phyloP scores from a whole-genome alignment of 225 moss, liverwort and hornwort species.

The Polytrichum formosum region DNA sequence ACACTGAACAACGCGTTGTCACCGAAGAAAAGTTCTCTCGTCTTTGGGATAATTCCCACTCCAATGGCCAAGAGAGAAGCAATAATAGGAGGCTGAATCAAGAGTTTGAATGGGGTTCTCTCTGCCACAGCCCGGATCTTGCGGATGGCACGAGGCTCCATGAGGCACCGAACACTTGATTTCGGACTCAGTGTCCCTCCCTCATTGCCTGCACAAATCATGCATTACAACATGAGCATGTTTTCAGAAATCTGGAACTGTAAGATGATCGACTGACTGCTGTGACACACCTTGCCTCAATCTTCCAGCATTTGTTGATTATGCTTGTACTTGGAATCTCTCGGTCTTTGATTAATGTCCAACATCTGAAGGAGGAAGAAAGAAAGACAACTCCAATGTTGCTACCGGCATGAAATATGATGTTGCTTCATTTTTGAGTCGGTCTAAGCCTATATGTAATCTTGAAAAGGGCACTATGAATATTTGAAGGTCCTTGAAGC shows the following conservation, averaged over 20 bases:
- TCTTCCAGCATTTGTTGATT: not conserved
- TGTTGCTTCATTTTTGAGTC: no score
- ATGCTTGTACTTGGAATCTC: no score
- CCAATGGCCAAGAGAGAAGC: slow-evolving; percentile 84
- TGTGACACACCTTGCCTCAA: not conserved
- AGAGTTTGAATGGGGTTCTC: slow-evolving; percentile 75
- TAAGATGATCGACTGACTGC: not conserved
- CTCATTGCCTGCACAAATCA: slow-evolving; percentile 1
- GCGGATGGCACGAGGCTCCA: slow-evolving; percentile 61
- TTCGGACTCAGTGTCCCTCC: slow-evolving; percentile 33
- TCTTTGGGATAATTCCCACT: slow-evolving; percentile 56
- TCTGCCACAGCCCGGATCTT: slow-evolving; percentile 76
- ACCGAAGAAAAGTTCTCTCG: slow-evolving; percentile 64
- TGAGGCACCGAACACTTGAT: slow-evolving; percentile 45
- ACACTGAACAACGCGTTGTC: slow-evolving; percentile 66
- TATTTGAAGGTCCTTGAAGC: no score
- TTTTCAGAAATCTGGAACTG: no score
- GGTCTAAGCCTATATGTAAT: no score
- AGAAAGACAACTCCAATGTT: no score
- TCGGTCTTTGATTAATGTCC: no score
- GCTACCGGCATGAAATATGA: no score
- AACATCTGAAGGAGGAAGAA: no score
- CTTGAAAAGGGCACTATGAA: no score
- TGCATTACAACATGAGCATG: not conserved
- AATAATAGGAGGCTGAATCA: slow-evolving; percentile 78